Evolutionary conservation across 495 filamentous ascomycete species (phyloP).

Genomic region (Neurospora terricola): DNA sequence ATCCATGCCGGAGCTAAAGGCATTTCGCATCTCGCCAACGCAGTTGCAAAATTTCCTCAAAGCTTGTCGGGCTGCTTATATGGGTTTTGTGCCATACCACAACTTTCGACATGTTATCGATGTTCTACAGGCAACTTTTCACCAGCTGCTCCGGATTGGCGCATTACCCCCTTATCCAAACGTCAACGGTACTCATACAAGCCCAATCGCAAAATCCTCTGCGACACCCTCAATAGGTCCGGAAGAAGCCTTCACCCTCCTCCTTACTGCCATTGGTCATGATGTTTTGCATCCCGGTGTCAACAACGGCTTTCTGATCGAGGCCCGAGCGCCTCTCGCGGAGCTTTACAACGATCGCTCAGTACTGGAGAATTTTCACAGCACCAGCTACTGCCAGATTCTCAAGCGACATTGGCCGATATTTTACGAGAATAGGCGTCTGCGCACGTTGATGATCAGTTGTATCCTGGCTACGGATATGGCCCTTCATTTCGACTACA

Average conservation of each 20-base stretch:
- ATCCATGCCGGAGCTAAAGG: conserved; percentile 65
- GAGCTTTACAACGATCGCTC: conserved; percentile 97
- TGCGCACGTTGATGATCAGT: conserved; percentile 87
- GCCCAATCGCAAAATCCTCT: conserved; percentile 40
- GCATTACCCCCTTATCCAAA: conserved; percentile 58
- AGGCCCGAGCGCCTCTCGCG: conserved; percentile 87
- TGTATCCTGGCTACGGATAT: conserved; percentile 95
- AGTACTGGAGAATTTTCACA: conserved; percentile 94
- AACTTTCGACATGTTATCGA: conserved; percentile 97
- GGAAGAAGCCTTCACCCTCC: conserved; percentile 77
- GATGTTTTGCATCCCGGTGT: conserved; percentile 97
- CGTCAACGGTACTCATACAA: conserved; percentile 10
- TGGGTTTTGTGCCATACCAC: conserved; percentile 93
- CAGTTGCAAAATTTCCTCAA: conserved; percentile 71
- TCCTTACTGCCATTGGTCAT: conserved; percentile 92
- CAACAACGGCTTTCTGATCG: conserved; percentile 92
- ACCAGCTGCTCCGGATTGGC: conserved; percentile 78
- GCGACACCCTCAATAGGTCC: conserved; percentile 65
- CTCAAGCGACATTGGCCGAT: conserved; percentile 85
- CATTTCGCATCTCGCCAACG: conserved; percentile 55
- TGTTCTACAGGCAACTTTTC: conserved; percentile 88
- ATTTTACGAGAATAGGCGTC: conserved; percentile 59
- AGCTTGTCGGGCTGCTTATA: conserved; percentile 80
- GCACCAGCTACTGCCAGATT: conserved; percentile 94
- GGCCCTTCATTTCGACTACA: conserved; percentile 93